Percentiles rank a stretch among this genome's conserved stretches.
Conservation (phyloP, 2,329 filamentous ascomycete genomes). For the Diaporthe amygdali region DNA sequence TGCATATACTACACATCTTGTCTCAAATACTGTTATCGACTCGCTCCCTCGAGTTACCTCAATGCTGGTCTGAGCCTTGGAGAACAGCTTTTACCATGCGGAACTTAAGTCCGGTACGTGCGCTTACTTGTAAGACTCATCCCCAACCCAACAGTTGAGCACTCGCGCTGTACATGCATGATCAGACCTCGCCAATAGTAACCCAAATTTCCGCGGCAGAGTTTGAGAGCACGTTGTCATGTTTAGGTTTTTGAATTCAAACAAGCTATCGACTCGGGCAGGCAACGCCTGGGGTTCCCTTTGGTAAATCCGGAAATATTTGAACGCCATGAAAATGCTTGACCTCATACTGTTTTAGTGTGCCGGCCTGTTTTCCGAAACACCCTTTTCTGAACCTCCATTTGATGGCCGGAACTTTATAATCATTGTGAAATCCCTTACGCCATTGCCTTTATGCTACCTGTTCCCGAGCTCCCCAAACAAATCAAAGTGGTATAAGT, state of each 20-base stretch:
- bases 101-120: not conserved
- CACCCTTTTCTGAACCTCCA: not conserved
- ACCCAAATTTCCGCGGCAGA: not conserved
- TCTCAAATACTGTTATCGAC: too few relatives aligned
- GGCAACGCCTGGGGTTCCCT: not conserved
- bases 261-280: not conserved
- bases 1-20: not conserved
- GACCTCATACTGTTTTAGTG: not conserved
- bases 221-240: not conserved
- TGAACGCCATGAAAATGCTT: slow-evolving; percentile 13
- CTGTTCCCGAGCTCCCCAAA: not conserved
- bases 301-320: not conserved
- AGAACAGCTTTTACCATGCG: too few relatives aligned
- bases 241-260: not conserved
- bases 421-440: not conserved
- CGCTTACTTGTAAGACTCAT: not conserved
- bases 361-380: slow-evolving; percentile 6
- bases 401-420: not conserved
- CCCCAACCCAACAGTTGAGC: not conserved
- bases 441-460: slow-evolving; percentile 7
- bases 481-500: slow-evolving; percentile 20
- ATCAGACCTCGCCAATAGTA: not conserved
- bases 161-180: not conserved
- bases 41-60: not conserved
- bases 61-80: too few relatives aligned